Conservation (phyloP, 1,284 basidiomycete genomes). For the Spongispora temasekensis region DNA sequence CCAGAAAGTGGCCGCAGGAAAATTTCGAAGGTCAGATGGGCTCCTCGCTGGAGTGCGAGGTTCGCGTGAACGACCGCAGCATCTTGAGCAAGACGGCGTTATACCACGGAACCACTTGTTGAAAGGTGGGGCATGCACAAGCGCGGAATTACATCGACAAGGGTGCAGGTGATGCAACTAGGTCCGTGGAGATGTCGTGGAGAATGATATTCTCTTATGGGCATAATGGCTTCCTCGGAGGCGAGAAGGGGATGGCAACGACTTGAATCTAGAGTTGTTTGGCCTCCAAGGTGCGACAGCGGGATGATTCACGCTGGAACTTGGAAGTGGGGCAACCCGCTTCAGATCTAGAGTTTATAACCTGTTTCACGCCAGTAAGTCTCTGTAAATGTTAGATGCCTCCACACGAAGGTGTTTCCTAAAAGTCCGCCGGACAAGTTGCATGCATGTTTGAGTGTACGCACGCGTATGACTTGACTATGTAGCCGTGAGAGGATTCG, state of each 20-base stretch:
- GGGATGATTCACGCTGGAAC: too few species aligned
- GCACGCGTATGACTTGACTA: background rate
- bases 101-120: background rate
- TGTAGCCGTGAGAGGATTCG: background rate
- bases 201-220: background rate
- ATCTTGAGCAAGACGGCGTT: conserved; percentile 1
- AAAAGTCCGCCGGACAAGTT: background rate
- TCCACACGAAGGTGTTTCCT: background rate
- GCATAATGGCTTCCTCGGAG: background rate
- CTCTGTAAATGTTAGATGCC: background rate
- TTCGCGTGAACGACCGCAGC: conserved; percentile 6
- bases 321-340: background rate
- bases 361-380: background rate
- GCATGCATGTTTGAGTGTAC: background rate
- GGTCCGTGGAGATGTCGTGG: background rate
- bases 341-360: background rate
- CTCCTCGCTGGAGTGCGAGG: background rate
- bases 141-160: conserved; percentile 2
- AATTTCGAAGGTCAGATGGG: conserved; percentile 1
- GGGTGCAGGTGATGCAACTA: background rate
- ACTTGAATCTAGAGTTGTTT: conserved; percentile 1
- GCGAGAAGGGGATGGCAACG: conserved; percentile 2
- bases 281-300: background rate
- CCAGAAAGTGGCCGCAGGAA: background rate
- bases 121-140: too few species aligned